Conservation (phyloP, 371 early-diverging fungal genomes). For the Parasitella parasitica region DNA sequence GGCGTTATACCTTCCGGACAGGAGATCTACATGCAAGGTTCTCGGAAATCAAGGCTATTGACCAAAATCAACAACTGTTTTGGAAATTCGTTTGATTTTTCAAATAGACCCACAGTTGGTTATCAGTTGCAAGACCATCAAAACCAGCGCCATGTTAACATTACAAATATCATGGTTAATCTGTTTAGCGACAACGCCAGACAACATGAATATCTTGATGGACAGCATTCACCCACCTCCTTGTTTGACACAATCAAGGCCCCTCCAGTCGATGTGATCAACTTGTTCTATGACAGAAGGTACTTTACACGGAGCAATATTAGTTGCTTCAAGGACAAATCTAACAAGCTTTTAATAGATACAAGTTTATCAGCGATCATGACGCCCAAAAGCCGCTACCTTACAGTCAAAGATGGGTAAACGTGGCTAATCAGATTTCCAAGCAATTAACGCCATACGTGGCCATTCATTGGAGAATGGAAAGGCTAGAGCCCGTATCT, state of each 20-base stretch:
- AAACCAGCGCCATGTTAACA: slow-evolving; percentile 22
- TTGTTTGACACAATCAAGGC: too few species aligned
- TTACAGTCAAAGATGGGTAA: slow-evolving; percentile 31
- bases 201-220: slow-evolving; percentile 18
- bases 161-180: slow-evolving; percentile 29
- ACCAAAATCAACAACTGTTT: slow-evolving; percentile 22
- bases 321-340: too few species aligned
- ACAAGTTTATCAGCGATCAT: slow-evolving; percentile 33
- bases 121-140: slow-evolving; percentile 30
- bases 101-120: slow-evolving; percentile 22
- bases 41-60: slow-evolving; percentile 12
- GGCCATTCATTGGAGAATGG: slow-evolving; percentile 57
- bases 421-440: slow-evolving; percentile 36
- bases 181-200: slow-evolving; percentile 33
- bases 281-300: slow-evolving; percentile 42
- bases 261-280: slow-evolving; percentile 41
- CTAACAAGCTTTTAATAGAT: too few species aligned
- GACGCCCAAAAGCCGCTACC: slow-evolving; percentile 30
- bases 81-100: slow-evolving; percentile 16
- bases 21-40: slow-evolving; percentile 33
- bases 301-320: too few species aligned
- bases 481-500: slow-evolving; percentile 39
- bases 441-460: slow-evolving; percentile 39
- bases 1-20: slow-evolving; percentile 29
- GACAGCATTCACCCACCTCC: background rate